Evolutionary conservation across 805 yeast species (phyloP).

Genomic region (Spathaspora gorwiae): DNA sequence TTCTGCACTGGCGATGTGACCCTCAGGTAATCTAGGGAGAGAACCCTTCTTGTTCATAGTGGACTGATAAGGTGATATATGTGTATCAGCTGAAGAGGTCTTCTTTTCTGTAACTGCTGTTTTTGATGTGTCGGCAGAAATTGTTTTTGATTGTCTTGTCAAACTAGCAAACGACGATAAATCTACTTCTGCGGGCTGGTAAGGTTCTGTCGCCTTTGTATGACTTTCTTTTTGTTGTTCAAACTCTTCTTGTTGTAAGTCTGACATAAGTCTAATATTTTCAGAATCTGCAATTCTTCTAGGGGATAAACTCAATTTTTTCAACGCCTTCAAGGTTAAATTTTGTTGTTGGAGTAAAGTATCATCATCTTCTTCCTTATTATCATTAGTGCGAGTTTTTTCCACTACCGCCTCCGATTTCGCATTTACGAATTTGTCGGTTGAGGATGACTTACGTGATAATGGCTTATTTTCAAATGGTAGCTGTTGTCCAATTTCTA

Average conservation of each 20-base stretch:
- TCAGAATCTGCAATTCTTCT: conserved; percentile 31
- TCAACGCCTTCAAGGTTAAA: conserved; percentile 39
- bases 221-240: conserved; percentile 2
- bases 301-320: conserved; percentile 39
- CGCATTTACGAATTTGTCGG: not conserved
- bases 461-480: conserved; percentile 24
- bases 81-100: not conserved
- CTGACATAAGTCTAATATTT: conserved; percentile 10
- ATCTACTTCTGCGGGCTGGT: conserved; percentile 45
- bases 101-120: conserved; percentile 1
- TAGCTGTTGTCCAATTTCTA: conserved; percentile 35
- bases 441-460: not conserved
- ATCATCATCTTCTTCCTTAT: conserved; percentile 19
- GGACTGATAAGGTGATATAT: not conserved
- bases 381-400: not conserved
- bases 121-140: conserved; percentile 2
- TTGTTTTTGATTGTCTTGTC: conserved; percentile 37
- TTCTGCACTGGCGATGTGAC: not conserved
- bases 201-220: conserved; percentile 22
- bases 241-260: not conserved
- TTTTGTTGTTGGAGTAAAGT: conserved; percentile 38
- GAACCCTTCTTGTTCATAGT: conserved; percentile 3
- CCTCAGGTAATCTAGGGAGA: conserved; percentile 9
- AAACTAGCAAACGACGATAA: conserved; percentile 40
- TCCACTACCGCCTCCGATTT: not conserved